A percentile compares a stretch with the other conserved stretches of the same genome.
phyloP scores from a whole-genome alignment of 2,329 filamentous ascomycete species.

The Scedosporium aurantiacum region DNA sequence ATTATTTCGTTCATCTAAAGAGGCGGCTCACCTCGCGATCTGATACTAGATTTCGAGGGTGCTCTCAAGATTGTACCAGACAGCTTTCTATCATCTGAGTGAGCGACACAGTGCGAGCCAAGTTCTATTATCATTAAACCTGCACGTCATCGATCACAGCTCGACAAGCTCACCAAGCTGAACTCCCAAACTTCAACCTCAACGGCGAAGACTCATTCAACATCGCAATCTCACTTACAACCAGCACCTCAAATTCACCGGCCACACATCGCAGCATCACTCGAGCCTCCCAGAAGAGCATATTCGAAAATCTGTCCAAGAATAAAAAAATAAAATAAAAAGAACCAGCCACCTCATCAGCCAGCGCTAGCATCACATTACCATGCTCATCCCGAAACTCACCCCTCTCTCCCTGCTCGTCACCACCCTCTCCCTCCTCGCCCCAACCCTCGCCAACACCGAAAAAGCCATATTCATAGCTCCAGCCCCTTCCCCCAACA shows the following conservation, averaged over 20 bases:
- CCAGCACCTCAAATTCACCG: no score
- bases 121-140: not conserved
- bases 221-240: no score
- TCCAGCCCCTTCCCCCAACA: conserved; percentile 46
- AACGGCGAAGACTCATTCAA: no score
- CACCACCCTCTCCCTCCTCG: conserved; percentile 10
- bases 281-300: no score
- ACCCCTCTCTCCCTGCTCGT: conserved; percentile 5
- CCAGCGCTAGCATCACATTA: not conserved
- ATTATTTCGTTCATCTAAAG: no score
- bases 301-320: not conserved
- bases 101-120: not conserved
- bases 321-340: not conserved
- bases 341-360: not conserved
- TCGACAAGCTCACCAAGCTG: not conserved
- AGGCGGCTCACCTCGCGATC: no score
- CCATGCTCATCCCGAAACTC: conserved; percentile 3
- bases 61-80: not conserved
- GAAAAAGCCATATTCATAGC: conserved; percentile 86
- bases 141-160: not conserved
- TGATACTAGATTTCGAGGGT: not conserved
- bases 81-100: not conserved
- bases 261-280: no score
- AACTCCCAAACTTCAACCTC: no score
- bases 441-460: conserved; percentile 52